Conservation (phyloP, 305 asterid genomes). For the Caryopteris hybrid region DNA sequence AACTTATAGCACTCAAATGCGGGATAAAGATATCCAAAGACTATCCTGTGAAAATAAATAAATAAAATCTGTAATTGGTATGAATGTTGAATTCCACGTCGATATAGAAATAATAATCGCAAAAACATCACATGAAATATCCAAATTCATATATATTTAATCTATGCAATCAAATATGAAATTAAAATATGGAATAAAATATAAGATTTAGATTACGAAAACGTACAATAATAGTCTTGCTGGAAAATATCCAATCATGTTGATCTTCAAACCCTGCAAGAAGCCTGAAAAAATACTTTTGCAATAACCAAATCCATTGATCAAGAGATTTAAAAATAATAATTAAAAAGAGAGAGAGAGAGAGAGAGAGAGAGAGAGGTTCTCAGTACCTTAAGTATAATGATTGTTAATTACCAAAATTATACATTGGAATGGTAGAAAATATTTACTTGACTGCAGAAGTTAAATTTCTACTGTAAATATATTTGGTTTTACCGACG, state of each 20-base stretch:
- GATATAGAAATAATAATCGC: no score
- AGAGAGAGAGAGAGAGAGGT: not conserved
- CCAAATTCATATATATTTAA: no score
- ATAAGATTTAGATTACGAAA: not conserved
- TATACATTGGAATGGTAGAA: no score
- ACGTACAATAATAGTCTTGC: conserved; percentile 47
- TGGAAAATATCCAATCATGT: conserved; percentile 48
- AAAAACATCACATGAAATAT: no score
- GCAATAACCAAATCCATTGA: no score
- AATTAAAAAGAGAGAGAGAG: not conserved
- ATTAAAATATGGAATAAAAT: not conserved
- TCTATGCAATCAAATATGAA: not conserved
- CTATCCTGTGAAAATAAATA: conserved; percentile 26
- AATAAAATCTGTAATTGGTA: not conserved
- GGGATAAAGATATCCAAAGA: conserved; percentile 47
- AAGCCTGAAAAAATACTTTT: not conserved
- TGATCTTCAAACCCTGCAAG: not conserved
- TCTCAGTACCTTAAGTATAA: no score
- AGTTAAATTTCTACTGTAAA: no score
- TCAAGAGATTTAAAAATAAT: no score
- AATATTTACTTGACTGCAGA: no score
- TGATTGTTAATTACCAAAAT: no score
- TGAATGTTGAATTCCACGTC: no score
- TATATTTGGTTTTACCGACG: no score
- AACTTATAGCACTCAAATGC: conserved; percentile 23